phyloP scores from a whole-genome alignment of 208 protist species.

The Spongospora subterranea region DNA sequence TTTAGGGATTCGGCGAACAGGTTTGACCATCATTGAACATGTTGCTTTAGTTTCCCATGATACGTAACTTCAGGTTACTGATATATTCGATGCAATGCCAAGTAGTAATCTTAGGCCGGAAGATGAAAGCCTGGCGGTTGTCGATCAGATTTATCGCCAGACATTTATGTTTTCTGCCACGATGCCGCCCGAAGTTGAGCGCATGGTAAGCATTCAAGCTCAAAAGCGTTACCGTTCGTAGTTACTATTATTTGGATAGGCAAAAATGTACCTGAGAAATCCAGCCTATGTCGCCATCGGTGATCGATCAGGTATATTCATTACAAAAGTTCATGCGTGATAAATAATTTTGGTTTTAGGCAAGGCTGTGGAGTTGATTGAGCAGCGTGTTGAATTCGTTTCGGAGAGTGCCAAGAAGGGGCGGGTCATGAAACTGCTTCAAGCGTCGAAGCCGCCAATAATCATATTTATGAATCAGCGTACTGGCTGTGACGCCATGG shows the following conservation, averaged over 20 bases:
- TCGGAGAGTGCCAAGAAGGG: slow-evolving; percentile 75
- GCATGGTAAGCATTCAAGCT: slow-evolving; percentile 62
- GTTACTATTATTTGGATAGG: slow-evolving; percentile 40
- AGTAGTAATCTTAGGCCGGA: slow-evolving; percentile 74
- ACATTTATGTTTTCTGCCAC: slow-evolving; percentile 86
- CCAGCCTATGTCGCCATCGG: slow-evolving; percentile 72
- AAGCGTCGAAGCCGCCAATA: slow-evolving; percentile 74
- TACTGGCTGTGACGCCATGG: slow-evolving; percentile 70
- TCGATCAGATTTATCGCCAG: slow-evolving; percentile 74
- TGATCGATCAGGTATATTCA: slow-evolving; percentile 44
- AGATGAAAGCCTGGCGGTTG: slow-evolving; percentile 66
- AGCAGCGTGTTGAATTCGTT: slow-evolving; percentile 72
- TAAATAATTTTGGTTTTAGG: slow-evolving; percentile 46
- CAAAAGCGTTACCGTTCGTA: background rate
- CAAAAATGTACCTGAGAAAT: slow-evolving; percentile 75
- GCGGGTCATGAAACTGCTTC: slow-evolving; percentile 73
- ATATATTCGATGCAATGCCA: slow-evolving; percentile 80
- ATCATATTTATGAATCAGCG: slow-evolving; percentile 84
- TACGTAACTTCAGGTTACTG: slow-evolving; percentile 60
- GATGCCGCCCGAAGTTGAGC: slow-evolving; percentile 83
- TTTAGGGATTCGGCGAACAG: background rate
- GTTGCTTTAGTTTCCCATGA: background rate
- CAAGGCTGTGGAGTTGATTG: slow-evolving; percentile 69
- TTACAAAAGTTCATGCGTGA: too few relatives aligned
- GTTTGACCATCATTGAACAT: too few relatives aligned